A percentile compares a stretch with the other conserved stretches of the same genome.
Conservation (phyloP, 306 rosid species). For the Prosopis cineraria region DNA sequence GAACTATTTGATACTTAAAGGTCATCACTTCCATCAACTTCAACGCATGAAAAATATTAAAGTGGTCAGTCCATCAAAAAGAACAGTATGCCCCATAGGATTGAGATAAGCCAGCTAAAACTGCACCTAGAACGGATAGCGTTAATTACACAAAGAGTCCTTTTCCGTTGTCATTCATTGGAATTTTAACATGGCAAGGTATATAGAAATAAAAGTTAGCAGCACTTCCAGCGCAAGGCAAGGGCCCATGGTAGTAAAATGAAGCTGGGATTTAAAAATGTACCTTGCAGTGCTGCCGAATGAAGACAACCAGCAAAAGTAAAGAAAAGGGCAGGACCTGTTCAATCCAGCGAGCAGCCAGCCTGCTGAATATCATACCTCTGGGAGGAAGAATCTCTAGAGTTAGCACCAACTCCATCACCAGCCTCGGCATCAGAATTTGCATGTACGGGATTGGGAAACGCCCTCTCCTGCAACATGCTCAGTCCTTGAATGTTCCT, state of each 20-base stretch:
- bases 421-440: slow-evolving; percentile 50
- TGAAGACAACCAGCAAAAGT: slow-evolving; percentile 94
- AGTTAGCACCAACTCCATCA: slow-evolving; percentile 57
- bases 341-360: slow-evolving; percentile 95
- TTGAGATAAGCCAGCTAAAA: background rate
- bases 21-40: background rate
- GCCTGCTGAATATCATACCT: slow-evolving; percentile 99
- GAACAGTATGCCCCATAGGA: background rate
- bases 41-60: background rate
- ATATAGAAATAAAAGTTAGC: background rate
- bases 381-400: slow-evolving; percentile 94
- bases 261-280: background rate
- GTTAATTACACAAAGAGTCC: background rate
- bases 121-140: background rate
- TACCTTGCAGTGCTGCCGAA: slow-evolving; percentile 99
- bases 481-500: slow-evolving; percentile 41
- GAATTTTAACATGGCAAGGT: background rate
- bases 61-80: background rate
- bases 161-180: background rate
- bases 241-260: background rate
- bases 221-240: background rate
- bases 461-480: slow-evolving; percentile 54
- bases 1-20: background rate
- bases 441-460: slow-evolving; percentile 41
- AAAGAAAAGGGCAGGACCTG: slow-evolving; percentile 90